Evolutionary conservation across 2,329 filamentous ascomycete species (phyloP).

Genomic region (Aspergillus persii): DNA sequence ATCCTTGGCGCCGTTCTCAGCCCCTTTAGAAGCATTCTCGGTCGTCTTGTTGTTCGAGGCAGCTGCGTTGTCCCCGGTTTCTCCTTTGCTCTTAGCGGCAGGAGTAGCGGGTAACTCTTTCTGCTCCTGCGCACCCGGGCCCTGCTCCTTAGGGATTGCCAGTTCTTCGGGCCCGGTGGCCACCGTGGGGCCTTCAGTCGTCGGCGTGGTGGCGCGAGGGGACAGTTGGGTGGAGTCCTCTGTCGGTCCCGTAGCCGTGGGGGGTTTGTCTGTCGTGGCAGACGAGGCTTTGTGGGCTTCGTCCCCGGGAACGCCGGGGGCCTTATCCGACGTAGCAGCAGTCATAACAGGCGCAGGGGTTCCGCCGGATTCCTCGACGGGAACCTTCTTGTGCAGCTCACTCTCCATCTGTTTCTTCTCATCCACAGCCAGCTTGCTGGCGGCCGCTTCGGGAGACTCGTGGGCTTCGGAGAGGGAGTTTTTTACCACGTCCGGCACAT

Average conservation of each 20-base stretch:
- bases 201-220: slow-evolving; percentile 14
- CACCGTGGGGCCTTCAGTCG: slow-evolving; percentile 6
- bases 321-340: slow-evolving; percentile 38
- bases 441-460: slow-evolving; percentile 67
- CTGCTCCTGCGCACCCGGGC: slow-evolving; percentile 2
- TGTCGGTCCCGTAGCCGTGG: slow-evolving; percentile 22
- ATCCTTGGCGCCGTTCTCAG: slow-evolving; percentile 51
- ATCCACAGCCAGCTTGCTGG: slow-evolving; percentile 64
- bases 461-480: slow-evolving; percentile 52
- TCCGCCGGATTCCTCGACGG: slow-evolving; percentile 35
- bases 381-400: slow-evolving; percentile 62
- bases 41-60: slow-evolving; percentile 15
- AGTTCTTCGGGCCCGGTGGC: slow-evolving; percentile 21
- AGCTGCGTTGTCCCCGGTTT: slow-evolving; percentile 9
- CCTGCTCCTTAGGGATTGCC: slow-evolving; percentile 19
- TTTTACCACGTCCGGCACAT: slow-evolving; percentile 46
- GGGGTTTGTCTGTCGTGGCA: slow-evolving; percentile 38
- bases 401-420: slow-evolving; percentile 74
- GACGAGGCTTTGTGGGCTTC: slow-evolving; percentile 18
- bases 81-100: background rate
- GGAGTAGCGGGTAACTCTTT: background rate
- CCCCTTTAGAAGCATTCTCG: background rate
- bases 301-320: slow-evolving; percentile 26
- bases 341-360: slow-evolving; percentile 41
- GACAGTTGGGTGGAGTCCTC: slow-evolving; percentile 19